Percentiles rank a stretch among this genome's conserved stretches.
Evolutionary conservation across 2,329 filamentous ascomycete species (phyloP).

Genomic region (Penicillium psychrosexuale): DNA sequence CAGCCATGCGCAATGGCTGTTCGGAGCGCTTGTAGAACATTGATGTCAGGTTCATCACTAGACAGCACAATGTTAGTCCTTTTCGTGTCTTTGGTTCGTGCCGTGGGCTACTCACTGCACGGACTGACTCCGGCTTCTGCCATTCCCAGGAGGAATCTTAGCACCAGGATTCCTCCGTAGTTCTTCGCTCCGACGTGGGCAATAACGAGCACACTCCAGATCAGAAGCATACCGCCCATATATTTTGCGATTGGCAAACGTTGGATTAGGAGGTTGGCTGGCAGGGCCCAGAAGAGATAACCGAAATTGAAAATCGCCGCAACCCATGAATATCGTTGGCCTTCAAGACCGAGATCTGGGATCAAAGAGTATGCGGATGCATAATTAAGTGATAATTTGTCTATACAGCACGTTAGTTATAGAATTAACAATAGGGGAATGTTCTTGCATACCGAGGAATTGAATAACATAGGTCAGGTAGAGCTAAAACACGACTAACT

Average conservation of each 20-base stretch:
- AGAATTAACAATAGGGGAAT: not conserved
- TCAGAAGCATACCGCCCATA: constrained; percentile 40
- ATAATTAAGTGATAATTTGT: constrained; percentile 33
- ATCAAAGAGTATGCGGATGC: constrained; percentile 46
- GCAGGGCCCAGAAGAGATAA: constrained; percentile 42
- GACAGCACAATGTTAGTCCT: not conserved
- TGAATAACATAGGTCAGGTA: constrained; percentile 47
- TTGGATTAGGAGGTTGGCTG: constrained; percentile 43
- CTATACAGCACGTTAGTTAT: constrained; percentile 8
- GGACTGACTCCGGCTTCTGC: constrained; percentile 38
- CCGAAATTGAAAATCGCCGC: constrained; percentile 47
- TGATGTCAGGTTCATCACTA: constrained; percentile 36
- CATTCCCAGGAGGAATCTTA: constrained; percentile 49
- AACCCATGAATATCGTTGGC: constrained; percentile 47
- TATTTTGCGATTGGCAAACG: constrained; percentile 44
- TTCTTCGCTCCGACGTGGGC: constrained; percentile 39
- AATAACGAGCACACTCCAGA: constrained; percentile 44
- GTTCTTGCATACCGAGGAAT: constrained; percentile 37
- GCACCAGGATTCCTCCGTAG: constrained; percentile 44
- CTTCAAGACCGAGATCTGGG: constrained; percentile 41
- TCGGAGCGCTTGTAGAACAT: constrained; percentile 42
- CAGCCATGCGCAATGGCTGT: constrained; percentile 35
- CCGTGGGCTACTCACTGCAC: constrained; percentile 21
- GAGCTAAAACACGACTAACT: constrained; percentile 12
- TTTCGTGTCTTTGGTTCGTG: not conserved